A percentile compares a stretch with the other conserved stretches of the same genome.
These are phyloP conservation scores for Colletotrichum sp. DNA, from an alignment of 2,329 filamentous ascomycete species.

Conservation along the genomic window DNA sequence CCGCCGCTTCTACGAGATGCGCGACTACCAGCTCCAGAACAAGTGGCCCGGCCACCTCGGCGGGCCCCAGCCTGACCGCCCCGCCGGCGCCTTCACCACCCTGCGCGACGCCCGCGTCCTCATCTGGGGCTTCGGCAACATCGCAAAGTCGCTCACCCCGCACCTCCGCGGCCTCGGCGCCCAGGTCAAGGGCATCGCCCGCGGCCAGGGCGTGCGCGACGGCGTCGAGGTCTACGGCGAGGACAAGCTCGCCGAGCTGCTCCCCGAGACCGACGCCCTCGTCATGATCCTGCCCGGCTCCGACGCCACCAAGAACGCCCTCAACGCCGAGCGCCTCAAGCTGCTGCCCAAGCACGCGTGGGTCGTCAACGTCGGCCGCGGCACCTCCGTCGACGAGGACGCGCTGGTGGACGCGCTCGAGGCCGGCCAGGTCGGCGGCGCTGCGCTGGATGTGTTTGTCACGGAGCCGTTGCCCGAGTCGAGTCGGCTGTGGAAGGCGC, in stretches of 20 bases:
- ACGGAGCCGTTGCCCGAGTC: constrained; percentile 47
- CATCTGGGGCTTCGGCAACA: constrained; percentile 72
- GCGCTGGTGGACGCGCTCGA: constrained; percentile 51
- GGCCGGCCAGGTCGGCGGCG: constrained; percentile 47
- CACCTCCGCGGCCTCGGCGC: constrained; percentile 60
- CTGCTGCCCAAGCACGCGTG: constrained; percentile 62
- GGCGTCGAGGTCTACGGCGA: constrained; percentile 63
- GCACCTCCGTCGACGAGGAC: constrained; percentile 53
- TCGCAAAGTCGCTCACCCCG: constrained; percentile 64
- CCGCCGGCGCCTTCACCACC: constrained; percentile 61
- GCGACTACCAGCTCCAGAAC: constrained; percentile 61
- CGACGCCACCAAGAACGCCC: constrained; percentile 58
- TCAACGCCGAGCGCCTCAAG: constrained; percentile 58
- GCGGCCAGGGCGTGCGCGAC: constrained; percentile 58
- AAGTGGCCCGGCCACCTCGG: constrained; percentile 68
- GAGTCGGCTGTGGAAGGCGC: constrained; percentile 54
- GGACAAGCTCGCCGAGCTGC: constrained; percentile 55
- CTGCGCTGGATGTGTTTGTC: constrained; percentile 55
- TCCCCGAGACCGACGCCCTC: constrained; percentile 65
- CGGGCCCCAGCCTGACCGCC: constrained; percentile 63
- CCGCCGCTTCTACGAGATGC: constrained; percentile 65
- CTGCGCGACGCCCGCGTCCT: constrained; percentile 62
- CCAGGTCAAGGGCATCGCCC: constrained; percentile 62
- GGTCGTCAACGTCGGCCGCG: constrained; percentile 58
- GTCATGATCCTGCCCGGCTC: constrained; percentile 70